Base-by-base conservation (phyloP, 306 rosid species). In the Leucaena leucocephala region DNA sequence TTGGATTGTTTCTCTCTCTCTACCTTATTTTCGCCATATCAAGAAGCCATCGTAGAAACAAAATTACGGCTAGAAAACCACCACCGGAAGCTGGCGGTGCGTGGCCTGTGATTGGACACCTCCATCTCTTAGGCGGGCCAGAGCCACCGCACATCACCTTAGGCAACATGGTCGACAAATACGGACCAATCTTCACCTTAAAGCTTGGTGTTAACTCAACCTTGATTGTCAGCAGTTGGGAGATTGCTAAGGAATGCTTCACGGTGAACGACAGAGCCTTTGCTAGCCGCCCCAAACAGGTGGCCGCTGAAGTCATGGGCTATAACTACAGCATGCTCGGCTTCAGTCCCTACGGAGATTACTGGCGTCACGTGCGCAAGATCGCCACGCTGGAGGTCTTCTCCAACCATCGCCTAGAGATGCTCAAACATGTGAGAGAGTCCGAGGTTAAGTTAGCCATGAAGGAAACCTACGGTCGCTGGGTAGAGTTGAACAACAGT, bases 311-410 rank as follows among this genome's bases (percentile, higher is more conserved):
- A 63, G 27, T 78, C 13, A 15, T 82, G 76, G 82, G 80, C 69
- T 68, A 68, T 38, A 19, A 68, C 19, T 43, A 11, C 38, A 8
- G 52, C 72, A 3, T 68, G 88, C 2, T 86, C 0, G 87, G 73
- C 3, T 66, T 72, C 48, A 76, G 77, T 4, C 84, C 82, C 2
- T 86, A 86, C 14, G 72, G 88, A 7, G n/a, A 81, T 0, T 80
- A 82, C 1, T 89, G 92, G 92, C 88, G 92, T 17, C 33, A 58
- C 0, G 11, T 82, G 6, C 88, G 90, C 4, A 88, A 84, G 74
- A 74, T 86, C 3, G 74, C 84, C 27, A 72, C 72, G 0, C 4
- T 61, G 0, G 79, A 84, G 11, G 49, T 86, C 0, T 81, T 86
- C 49, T 84, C 82, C 19, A 3, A 49, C 5, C 71, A 72, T 1